Percentiles rank a stretch among this genome's conserved stretches.
phyloP scores from a whole-genome alignment of 1,284 basidiomycete genomes.

The Pascua guehoae region DNA sequence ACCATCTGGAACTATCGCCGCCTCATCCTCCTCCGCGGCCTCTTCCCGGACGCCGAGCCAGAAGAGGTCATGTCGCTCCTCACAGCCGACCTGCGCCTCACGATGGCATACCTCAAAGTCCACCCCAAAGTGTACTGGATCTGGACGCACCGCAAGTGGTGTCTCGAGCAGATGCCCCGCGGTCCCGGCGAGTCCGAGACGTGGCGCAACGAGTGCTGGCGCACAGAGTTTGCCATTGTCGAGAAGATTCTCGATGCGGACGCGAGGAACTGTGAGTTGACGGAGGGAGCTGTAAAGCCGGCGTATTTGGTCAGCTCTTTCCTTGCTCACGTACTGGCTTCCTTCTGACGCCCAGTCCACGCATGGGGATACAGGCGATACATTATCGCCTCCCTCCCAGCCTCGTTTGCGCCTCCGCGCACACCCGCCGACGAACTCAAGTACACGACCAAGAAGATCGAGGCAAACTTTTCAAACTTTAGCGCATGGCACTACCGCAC shows the following conservation, averaged over 20 bases:
- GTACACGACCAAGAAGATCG: constrained; percentile 87
- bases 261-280: constrained; percentile 75
- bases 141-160: constrained; percentile 95
- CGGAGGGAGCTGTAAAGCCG: not conserved
- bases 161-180: constrained; percentile 73
- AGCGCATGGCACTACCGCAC: constrained; percentile 98
- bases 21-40: constrained; percentile 66
- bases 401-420: constrained; percentile 48
- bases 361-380: constrained; percentile 91
- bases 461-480: constrained; percentile 93
- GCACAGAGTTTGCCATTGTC: constrained; percentile 73
- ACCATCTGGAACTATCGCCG: constrained; percentile 90
- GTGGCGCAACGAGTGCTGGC: constrained; percentile 76
- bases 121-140: constrained; percentile 95
- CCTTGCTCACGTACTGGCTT: not conserved
- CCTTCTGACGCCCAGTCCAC: constrained; percentile 59
- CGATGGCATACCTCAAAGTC: constrained; percentile 69
- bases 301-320: not conserved
- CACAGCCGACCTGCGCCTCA: constrained; percentile 71
- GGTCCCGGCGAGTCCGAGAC: constrained; percentile 57
- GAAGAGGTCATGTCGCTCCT: constrained; percentile 64
- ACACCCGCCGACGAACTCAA: constrained; percentile 59
- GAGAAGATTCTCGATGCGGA: constrained; percentile 87
- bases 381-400: constrained; percentile 65
- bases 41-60: constrained; percentile 64